These are phyloP conservation scores for Mycena vulgaris DNA, from an alignment of 768 basidiomycete genomes.

Conservation along the genomic window DNA sequence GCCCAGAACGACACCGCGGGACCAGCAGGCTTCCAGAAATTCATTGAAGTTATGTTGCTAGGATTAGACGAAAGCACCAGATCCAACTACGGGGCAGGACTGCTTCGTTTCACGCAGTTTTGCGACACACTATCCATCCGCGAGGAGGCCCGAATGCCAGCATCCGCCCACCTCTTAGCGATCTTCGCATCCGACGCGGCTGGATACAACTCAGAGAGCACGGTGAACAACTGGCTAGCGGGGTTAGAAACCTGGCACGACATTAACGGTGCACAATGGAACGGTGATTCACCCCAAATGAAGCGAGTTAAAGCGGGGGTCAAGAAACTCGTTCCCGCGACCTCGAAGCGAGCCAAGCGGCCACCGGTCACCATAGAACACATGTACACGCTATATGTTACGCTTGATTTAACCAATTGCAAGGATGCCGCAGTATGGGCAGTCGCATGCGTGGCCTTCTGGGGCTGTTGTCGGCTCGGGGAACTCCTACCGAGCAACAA, in stretches of 20 bases:
- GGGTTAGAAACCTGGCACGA: slow-evolving; percentile 42
- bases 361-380: slow-evolving; percentile 52
- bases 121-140: too few relatives aligned
- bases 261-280: too few relatives aligned
- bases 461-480: too few relatives aligned
- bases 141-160: too few relatives aligned
- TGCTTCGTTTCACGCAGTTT: too few relatives aligned
- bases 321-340: slow-evolving; percentile 39
- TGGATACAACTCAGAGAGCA: slow-evolving; percentile 33
- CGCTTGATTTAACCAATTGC: slow-evolving; percentile 43
- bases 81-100: slow-evolving; percentile 48
- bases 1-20: not conserved
- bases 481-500: slow-evolving; percentile 42
- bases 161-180: too few relatives aligned
- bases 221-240: slow-evolving; percentile 49
- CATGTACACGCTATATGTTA: slow-evolving; percentile 34
- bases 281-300: too few relatives aligned
- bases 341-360: slow-evolving; percentile 27
- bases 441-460: slow-evolving; percentile 51
- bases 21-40: slow-evolving; percentile 1
- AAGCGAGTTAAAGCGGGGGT: too few relatives aligned
- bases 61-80: slow-evolving; percentile 33
- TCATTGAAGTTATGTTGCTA: slow-evolving; percentile 12
- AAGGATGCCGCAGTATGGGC: slow-evolving; percentile 53
- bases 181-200: too few relatives aligned